Evolutionary conservation across 148 eudicot species (phyloP), one percentile per base, ranked within the genome.

Genomic region (Fagopyrum tataricum): DNA sequence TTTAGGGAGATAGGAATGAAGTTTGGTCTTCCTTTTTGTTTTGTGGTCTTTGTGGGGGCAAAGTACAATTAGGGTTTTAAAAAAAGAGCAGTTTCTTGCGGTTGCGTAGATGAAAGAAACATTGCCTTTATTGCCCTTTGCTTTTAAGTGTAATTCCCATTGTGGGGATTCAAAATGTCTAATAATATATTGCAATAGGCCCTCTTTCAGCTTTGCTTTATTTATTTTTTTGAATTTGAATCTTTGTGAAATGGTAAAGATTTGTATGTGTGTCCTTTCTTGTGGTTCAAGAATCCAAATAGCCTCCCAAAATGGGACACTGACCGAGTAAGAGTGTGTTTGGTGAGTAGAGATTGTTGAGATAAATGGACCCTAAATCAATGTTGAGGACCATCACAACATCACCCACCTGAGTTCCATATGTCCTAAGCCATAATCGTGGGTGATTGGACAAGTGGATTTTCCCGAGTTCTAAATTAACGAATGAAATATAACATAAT

Each of bases 71-170:
- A 24, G 42, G 42, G 40, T 23, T 55, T 9, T 24, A 7, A 10
- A 61, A 61, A 24, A 61, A 61, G 39, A 43, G 69, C 69, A 64
- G 69, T 64, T 37, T 64, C 69, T 64, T 4, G 41, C 15, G 42
- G 69, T 37, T 64, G 69, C 41, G 1, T 61, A 61, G 67, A 17
- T 61, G 4, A 61, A 61, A 61, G 9, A 7, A 17, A 61, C 23
- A 37, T 31, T 64, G 69, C 20, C 69, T 6, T 31, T 13, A 37
- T 5, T 64, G 69, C 69, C 44, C 69, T 20, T 64, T 37, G 69
- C 69, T 64, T 64, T 15, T 39, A 64, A 23, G 37, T 64, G 69
- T 64, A 64, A 64, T 31, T 64, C 43, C 69, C 69, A 64, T 13
- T 15, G 42, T 37, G 69, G 69, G 69, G 13, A 37, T 64, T 20